Percentiles rank a stretch among this genome's conserved stretches.
These are phyloP conservation scores for Buddleja alternifolia DNA, from an alignment of 257 asterid species.

Conservation along the genomic window DNA sequence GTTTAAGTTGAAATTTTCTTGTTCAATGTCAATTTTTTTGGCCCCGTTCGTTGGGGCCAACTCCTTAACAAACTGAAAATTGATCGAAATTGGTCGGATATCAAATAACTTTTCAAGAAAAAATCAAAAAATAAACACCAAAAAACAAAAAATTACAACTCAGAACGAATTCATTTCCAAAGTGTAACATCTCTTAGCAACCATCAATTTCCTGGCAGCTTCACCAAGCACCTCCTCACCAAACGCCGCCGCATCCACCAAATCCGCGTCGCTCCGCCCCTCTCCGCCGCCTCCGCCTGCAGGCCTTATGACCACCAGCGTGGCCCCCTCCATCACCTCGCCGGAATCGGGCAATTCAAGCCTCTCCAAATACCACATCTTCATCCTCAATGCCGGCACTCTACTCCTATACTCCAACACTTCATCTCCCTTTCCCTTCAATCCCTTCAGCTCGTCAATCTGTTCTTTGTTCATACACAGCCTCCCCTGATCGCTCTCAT, in stretches of 20 bases:
- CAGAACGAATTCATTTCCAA: constrained; percentile 77
- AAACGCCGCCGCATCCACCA: constrained; percentile 49
- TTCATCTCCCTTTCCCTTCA: constrained; percentile 21
- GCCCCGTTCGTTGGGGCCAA: too few species aligned
- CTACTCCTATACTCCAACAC: constrained; percentile 38
- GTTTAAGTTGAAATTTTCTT: too few species aligned
- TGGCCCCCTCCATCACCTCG: constrained; percentile 70
- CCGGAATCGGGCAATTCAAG: constrained; percentile 51
- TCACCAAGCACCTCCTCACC: constrained; percentile 43
- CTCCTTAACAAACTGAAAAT: too few species aligned
- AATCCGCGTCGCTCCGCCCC: constrained; percentile 33
- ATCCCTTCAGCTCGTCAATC: constrained; percentile 48
- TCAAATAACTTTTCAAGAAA: too few species aligned
- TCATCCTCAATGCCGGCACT: constrained; percentile 70
- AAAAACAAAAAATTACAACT: constrained; percentile 12
- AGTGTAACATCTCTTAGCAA: constrained; percentile 54
- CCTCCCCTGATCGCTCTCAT: constrained; percentile 62
- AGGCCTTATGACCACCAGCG: constrained; percentile 63
- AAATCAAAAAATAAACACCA: too few species aligned
- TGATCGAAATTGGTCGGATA: too few species aligned
- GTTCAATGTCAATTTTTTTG: too few species aligned
- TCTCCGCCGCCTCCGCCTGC: constrained; percentile 31
- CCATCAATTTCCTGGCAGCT: constrained; percentile 55
- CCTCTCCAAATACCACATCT: constrained; percentile 72
- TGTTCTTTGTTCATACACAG: constrained; percentile 53